phyloP scores from a whole-genome alignment of 257 asterid species.

The Salvia rosmarinus region DNA sequence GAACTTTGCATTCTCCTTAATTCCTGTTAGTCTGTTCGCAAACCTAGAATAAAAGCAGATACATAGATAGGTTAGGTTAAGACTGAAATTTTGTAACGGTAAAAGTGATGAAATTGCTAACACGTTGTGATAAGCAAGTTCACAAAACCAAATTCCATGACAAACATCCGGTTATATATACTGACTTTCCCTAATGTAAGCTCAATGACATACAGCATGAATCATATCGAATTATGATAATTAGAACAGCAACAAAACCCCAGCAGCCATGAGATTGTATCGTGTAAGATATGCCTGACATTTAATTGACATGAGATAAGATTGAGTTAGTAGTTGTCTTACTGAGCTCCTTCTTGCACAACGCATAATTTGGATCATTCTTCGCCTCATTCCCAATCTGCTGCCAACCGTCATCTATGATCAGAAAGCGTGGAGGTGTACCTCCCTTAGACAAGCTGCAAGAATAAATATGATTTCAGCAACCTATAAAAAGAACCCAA shows the following conservation, averaged over 20 bases:
- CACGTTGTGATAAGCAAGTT: neutral
- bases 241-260: neutral
- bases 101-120: neutral
- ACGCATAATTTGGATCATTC: slow-evolving; percentile 58
- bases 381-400: slow-evolving; percentile 78
- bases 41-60: slow-evolving; percentile 54
- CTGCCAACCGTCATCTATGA: slow-evolving; percentile 99
- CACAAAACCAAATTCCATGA: neutral
- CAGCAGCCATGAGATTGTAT: neutral
- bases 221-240: neutral
- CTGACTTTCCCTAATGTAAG: neutral
- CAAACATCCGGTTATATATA: neutral
- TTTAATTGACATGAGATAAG: neutral
- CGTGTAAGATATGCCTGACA: neutral
- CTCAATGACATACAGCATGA: neutral
- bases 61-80: neutral
- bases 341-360: slow-evolving; percentile 94
- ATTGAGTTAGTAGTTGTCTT: slow-evolving; percentile 29
- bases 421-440: slow-evolving; percentile 86
- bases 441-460: slow-evolving; percentile 89
- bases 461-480: too few species aligned
- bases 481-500: too few species aligned
- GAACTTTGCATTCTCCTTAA: slow-evolving; percentile 81
- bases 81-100: neutral
- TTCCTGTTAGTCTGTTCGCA: slow-evolving; percentile 83